Evolutionary conservation across 345 rosid genomes (phyloP).

Genomic region (Pistacia atlantica): DNA sequence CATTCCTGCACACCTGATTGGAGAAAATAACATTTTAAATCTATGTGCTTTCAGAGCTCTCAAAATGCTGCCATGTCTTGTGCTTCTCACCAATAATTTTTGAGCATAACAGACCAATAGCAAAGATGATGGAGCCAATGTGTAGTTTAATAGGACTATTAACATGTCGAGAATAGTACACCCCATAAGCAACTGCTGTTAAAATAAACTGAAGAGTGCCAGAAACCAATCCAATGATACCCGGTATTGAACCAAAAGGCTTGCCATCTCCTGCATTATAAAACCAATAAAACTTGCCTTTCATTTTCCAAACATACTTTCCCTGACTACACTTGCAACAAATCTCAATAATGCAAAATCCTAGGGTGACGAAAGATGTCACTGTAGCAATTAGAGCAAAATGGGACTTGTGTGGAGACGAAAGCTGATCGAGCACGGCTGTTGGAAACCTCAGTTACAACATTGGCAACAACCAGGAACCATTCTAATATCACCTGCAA

Average conservation of each 20-base stretch:
- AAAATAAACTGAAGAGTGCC: conserved; percentile 5
- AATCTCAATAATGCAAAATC: not conserved
- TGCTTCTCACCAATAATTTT: not conserved
- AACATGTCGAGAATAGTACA: not conserved
- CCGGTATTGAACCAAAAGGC: not conserved
- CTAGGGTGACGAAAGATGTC: not conserved
- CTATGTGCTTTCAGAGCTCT: no score
- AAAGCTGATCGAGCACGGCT: conserved; percentile 1
- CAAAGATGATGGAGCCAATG: not conserved
- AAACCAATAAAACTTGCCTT: not conserved
- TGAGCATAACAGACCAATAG: not conserved
- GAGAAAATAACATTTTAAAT: no score
- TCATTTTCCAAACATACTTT: no score
- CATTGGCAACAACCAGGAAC: not conserved
- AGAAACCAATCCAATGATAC: not conserved
- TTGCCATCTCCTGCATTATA: not conserved
- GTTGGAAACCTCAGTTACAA: not conserved
- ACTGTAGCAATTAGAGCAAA: not conserved
- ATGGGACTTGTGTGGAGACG: not conserved
- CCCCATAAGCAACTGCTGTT: not conserved
- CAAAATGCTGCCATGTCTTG: no score
- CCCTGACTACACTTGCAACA: not conserved
- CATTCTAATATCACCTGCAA: no score
- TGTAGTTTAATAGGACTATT: not conserved
- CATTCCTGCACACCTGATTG: no score